Evolutionary conservation across 108 stramenopile genomes (phyloP), one percentile per base, ranked within the genome.

Genomic region (Nannochloropsis oceanica): DNA sequence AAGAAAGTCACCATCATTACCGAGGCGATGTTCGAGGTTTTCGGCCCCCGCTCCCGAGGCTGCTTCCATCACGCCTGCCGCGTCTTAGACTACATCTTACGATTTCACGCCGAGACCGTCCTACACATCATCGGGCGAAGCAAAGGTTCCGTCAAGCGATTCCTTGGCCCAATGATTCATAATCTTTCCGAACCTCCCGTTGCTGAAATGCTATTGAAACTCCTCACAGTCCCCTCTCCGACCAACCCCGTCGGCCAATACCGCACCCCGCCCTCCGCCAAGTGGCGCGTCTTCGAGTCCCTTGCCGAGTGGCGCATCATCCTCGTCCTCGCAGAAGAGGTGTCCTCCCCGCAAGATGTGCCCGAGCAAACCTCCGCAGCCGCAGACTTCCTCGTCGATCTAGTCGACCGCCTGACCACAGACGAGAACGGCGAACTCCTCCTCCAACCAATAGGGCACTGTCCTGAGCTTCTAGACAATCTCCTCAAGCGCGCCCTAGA

Each of bases 381-480:
- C 12, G 85, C 89, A 11, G 88, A 89, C 42, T 81, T 87, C 25
- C 43, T 89, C 83, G 82, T 89, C 7, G 85, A 89, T 82, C 43
- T 89, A 26, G 46, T 89, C 42, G 89, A 89, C 25, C 80, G 83
- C 27, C 86, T 89, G 11, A 82, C 86, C 12, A 82, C 86, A 22
- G 89, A 89, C 27, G 83, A 86, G 44, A 89, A 89, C 83, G 89
- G 89, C 42, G 89, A 89, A 86, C 85, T 89, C 26, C 89, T 89
- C 20, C 89, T 89, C n/a, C 89, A 89, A 81, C 89, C 89, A 42
- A 84, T 89, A 25, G 89, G 85, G 11, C 79, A 89, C 84, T 89
- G 88, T 85, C 86, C 88, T 25, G 88, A 88, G 46, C 50, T 89
- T 10, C 87, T 89, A 12, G 86, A 86, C 25, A 86, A 86, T 7